Percentiles rank a stretch among this genome's conserved stretches.
Evolutionary conservation across 2,329 filamentous ascomycete species (phyloP).

Genomic region (Aspergillus sp.): DNA sequence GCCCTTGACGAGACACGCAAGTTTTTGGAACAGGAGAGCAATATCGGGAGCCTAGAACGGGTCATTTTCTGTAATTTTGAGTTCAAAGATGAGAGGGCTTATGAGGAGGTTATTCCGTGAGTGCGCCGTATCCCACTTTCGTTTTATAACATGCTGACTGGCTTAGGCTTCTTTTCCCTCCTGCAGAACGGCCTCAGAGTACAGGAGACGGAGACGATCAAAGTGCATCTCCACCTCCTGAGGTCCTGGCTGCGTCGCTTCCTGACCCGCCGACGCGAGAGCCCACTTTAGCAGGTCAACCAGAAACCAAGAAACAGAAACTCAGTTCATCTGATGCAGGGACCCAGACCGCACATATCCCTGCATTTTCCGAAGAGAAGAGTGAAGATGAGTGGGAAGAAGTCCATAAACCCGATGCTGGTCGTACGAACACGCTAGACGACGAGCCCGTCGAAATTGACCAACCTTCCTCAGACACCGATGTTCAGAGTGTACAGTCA

Average conservation of each 20-base stretch:
- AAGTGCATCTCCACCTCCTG: conserved; percentile 17
- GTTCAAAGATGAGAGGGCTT: conserved; percentile 72
- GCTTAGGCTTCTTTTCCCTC: conserved; percentile 51
- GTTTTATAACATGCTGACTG: conserved; percentile 2
- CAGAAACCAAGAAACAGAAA: conserved; percentile 51
- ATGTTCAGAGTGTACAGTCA: conserved; percentile 38
- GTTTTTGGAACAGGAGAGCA: conserved; percentile 50
- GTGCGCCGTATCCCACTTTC: conserved; percentile 34
- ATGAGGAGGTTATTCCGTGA: conserved; percentile 71
- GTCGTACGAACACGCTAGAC: conserved; percentile 27
- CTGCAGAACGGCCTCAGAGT: conserved; percentile 34
- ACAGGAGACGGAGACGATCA: conserved; percentile 6
- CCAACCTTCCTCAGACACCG: conserved; percentile 28
- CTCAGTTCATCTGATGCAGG: conserved; percentile 18
- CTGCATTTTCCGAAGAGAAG: conserved; percentile 24
- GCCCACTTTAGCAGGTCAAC: conserved; percentile 44
- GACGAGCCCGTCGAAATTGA: conserved; percentile 36
- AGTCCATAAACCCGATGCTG: conserved; percentile 30
- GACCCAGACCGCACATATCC: conserved; percentile 3
- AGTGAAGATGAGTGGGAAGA: conserved; percentile 44
- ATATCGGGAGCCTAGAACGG: conserved; percentile 58
- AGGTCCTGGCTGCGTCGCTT: conserved; percentile 43
- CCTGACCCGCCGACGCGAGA: conserved; percentile 51
- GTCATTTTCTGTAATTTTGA: conserved; percentile 86
- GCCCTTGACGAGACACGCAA: conserved; percentile 63